Conservation (phyloP, 2,329 filamentous ascomycete genomes). For the Aquanectria penicillioides region DNA sequence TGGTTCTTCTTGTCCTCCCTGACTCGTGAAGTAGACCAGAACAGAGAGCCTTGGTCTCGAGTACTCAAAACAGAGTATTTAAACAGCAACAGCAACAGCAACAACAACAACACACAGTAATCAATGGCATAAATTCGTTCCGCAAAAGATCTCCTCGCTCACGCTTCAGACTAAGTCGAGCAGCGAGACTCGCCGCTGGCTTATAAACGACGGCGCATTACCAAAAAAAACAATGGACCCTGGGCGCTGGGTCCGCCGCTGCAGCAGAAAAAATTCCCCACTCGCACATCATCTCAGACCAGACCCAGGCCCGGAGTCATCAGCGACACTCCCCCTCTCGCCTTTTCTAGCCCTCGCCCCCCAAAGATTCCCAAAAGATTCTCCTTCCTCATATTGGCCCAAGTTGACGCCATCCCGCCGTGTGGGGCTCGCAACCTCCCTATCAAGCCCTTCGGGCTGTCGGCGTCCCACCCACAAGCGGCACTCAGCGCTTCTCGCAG, state of each 20-base stretch:
- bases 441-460: conserved; percentile 36
- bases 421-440: conserved; percentile 22
- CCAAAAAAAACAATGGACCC: conserved; percentile 22
- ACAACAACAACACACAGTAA: neutral
- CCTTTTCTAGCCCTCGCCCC: conserved; percentile 7
- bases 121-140: conserved; percentile 13
- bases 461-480: conserved; percentile 27
- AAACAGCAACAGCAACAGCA: neutral
- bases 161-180: neutral
- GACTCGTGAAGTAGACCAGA: neutral
- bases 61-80: neutral
- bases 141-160: no score
- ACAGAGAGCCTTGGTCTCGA: neutral
- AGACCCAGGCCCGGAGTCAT: neutral
- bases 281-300: neutral
- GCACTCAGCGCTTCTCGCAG: conserved; percentile 18
- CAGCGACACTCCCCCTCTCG: neutral
- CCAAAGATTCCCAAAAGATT: conserved; percentile 33
- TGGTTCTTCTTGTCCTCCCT: neutral
- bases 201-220: conserved; percentile 29
- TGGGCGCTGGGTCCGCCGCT: conserved; percentile 2
- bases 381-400: conserved; percentile 35
- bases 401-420: conserved; percentile 49
- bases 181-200: neutral
- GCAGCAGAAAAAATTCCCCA: conserved; percentile 13